Conservation (phyloP, 2,329 filamentous ascomycete genomes). For the Pseudogymnoascus sp. region DNA sequence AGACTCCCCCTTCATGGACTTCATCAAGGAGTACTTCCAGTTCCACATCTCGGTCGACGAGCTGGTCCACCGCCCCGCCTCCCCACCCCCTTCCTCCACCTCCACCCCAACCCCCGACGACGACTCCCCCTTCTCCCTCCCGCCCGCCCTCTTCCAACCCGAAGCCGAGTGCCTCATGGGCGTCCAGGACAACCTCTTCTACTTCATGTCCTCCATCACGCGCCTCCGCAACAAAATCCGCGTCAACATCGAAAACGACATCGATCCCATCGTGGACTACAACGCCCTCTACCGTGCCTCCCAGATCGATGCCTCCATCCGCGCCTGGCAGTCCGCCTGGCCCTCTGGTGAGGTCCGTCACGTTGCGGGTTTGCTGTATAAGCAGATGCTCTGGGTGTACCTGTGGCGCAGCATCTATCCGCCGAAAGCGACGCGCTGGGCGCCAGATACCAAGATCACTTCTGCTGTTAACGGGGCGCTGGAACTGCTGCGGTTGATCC, state of each 20-base stretch:
- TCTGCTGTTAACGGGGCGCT: slow-evolving; percentile 50
- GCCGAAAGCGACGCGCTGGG: slow-evolving; percentile 32
- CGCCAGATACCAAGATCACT: slow-evolving; percentile 41
- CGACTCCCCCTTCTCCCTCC: slow-evolving; percentile 14
- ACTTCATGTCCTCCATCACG: slow-evolving; percentile 70
- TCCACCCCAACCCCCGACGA: not conserved
- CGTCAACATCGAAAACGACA: slow-evolving; percentile 50
- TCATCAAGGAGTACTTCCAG: slow-evolving; percentile 70
- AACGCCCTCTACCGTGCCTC: slow-evolving; percentile 63
- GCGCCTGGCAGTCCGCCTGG: slow-evolving; percentile 60
- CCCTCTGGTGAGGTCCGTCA: slow-evolving; percentile 46
- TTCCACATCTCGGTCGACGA: slow-evolving; percentile 68
- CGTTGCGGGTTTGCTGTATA: slow-evolving; percentile 50
- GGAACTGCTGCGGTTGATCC: slow-evolving; percentile 45
- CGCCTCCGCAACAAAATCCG: slow-evolving; percentile 68
- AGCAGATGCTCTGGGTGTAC: slow-evolving; percentile 60
- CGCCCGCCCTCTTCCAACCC: slow-evolving; percentile 17
- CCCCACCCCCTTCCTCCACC: slow-evolving; percentile 8
- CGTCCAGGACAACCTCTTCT: slow-evolving; percentile 74
- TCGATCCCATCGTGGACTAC: slow-evolving; percentile 66
- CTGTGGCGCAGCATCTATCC: slow-evolving; percentile 54
- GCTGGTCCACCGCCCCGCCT: slow-evolving; percentile 39
- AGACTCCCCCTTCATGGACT: slow-evolving; percentile 63
- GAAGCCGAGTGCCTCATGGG: slow-evolving; percentile 53
- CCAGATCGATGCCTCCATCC: slow-evolving; percentile 66